A percentile compares a stretch with the other conserved stretches of the same genome.
phyloP scores from a whole-genome alignment of 176 grass and related monocot species.

The Oryza coarctata region DNA sequence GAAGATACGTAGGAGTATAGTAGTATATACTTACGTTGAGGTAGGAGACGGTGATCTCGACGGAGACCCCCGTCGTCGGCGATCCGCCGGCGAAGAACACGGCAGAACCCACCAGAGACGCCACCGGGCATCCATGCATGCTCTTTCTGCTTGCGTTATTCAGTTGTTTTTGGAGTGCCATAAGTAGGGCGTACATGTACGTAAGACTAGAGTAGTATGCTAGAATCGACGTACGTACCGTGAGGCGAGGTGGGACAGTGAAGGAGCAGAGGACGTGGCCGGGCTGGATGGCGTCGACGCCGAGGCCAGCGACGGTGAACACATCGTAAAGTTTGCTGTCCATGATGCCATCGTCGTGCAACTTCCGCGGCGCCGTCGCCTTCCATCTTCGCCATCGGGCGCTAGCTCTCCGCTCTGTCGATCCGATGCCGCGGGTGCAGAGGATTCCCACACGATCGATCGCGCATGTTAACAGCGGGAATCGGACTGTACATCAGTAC shows the following conservation, averaged over 20 bases:
- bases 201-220: too few species aligned
- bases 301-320: conserved; percentile 36
- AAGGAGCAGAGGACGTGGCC: conserved; percentile 24
- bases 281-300: conserved; percentile 31
- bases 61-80: conserved; percentile 29
- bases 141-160: conserved; percentile 5
- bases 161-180: not conserved
- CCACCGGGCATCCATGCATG: conserved; percentile 37
- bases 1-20: too few species aligned
- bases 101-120: conserved; percentile 36
- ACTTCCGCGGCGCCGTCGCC: not conserved
- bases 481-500: too few species aligned
- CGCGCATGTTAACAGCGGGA: too few species aligned
- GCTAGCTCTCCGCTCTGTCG: too few species aligned
- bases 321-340: conserved; percentile 1
- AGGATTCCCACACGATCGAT: too few species aligned
- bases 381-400: not conserved
- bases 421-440: too few species aligned
- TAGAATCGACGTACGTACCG: not conserved
- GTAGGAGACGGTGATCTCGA: conserved; percentile 38
- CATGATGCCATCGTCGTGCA: not conserved
- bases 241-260: conserved; percentile 35
- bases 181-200: too few species aligned
- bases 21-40: too few species aligned
- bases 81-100: conserved; percentile 36